Evolutionary conservation across 306 rosid genomes (phyloP), one percentile per base, ranked within the genome.

Genomic region (Spatholobus suberectus): DNA sequence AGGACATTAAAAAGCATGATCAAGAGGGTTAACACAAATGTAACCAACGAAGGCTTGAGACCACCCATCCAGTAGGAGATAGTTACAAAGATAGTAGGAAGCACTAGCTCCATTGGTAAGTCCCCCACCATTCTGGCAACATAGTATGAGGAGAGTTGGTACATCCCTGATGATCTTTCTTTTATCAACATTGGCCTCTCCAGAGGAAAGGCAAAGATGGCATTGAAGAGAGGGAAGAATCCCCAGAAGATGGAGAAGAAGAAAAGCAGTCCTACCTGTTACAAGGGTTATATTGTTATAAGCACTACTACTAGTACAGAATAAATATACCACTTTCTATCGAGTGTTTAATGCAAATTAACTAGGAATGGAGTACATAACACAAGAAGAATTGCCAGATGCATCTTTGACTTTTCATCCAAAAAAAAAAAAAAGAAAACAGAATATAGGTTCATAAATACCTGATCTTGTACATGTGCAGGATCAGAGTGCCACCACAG

Each of bases 191-290:
- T 90, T 73, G 98, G 97, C 70, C 90, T 82, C 81, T 92, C 98
- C 70, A 86, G 69, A 6, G 98, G 98, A 58, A 94, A 94, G 4
- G 93, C 87, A 66, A 94, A 94, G 73, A 92, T 91, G 80, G 98
- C 96, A 69, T 87, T 92, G 69, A 89, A 92, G n/a, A 94, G 89
- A 17, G 98, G 98, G 83, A 91, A 92, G 85, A 91, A 92, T 55
- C 98, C 97, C 98, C 96, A 92, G 82, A 94, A 92, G 83, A 92
- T 91, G 51, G 98, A 88, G 96, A 91, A 94, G 93, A 94, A 94
- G 90, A 94, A 94, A 14, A 94, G 90, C 14, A 94, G 91, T 77
- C 98, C 94, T 18, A 94, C 92, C 98, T 94, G 96, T 85, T 55
- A 5, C 35, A 85, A 46, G 62, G 5, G 34, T 21, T 77, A 27